A percentile compares a stretch with the other conserved stretches of the same genome.
Conservation (phyloP, 2,329 filamentous ascomycete species). For the Paraphaeosphaeria minitans region DNA sequence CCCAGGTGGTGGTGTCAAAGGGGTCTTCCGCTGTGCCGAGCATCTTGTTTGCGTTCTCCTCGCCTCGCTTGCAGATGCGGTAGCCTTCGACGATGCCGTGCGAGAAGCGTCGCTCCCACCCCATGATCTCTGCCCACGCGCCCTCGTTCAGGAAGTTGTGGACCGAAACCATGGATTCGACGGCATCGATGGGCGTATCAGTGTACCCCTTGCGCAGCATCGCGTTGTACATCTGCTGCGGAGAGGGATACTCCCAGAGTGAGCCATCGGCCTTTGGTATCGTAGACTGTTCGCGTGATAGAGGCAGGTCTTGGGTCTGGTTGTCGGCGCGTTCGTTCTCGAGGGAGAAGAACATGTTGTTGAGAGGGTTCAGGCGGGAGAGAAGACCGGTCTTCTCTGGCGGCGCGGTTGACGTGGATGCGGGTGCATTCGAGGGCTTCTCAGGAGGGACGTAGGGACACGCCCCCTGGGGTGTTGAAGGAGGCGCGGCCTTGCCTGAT, state of each 20-base stretch:
- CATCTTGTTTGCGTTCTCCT: slow-evolving; percentile 66
- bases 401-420: slow-evolving; percentile 27
- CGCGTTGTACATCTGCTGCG: slow-evolving; percentile 99
- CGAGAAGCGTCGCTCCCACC: slow-evolving; percentile 88
- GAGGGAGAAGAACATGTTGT: slow-evolving; percentile 92
- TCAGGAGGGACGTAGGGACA: slow-evolving; percentile 57
- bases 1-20: slow-evolving; percentile 44
- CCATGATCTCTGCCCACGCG: slow-evolving; percentile 92
- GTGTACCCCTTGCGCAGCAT: slow-evolving; percentile 94
- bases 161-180: slow-evolving; percentile 95
- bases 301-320: slow-evolving; percentile 76
- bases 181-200: slow-evolving; percentile 89
- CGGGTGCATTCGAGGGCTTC: slow-evolving; percentile 33
- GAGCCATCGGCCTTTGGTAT: slow-evolving; percentile 83
- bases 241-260: slow-evolving; percentile 97
- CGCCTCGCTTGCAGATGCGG: slow-evolving; percentile 74
- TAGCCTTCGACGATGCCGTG: slow-evolving; percentile 74
- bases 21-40: slow-evolving; percentile 44
- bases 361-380: slow-evolving; percentile 77
- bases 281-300: slow-evolving; percentile 80
- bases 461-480: slow-evolving; percentile 51
- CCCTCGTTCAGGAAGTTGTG: slow-evolving; percentile 99
- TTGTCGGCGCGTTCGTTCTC: slow-evolving; percentile 77
- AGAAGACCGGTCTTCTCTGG: slow-evolving; percentile 57
- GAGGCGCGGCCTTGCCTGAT: slow-evolving; percentile 30